Percentiles rank a stretch among this genome's conserved stretches.
phyloP scores from a whole-genome alignment of 2,329 filamentous ascomycete species.

The Trichoderma aggressivum region DNA sequence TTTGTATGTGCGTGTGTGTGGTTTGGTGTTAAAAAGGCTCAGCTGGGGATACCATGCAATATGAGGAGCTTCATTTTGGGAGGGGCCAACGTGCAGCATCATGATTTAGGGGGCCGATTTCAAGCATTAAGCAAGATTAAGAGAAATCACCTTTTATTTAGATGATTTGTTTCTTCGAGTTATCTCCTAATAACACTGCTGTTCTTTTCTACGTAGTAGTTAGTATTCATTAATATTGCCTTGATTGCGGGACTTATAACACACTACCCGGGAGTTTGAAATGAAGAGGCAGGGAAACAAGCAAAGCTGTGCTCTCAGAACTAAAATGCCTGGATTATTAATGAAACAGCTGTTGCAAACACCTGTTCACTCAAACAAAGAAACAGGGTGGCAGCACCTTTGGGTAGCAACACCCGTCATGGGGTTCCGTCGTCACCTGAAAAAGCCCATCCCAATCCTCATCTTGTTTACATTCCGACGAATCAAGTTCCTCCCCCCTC shows the following conservation, averaged over 20 bases:
- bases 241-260: not conserved
- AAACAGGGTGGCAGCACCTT: not conserved
- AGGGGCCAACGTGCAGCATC: not conserved
- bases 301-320: not conserved
- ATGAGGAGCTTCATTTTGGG: not conserved
- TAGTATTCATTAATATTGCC: not conserved
- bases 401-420: not conserved
- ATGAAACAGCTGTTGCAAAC: not conserved
- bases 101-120: not conserved
- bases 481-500: not conserved
- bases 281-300: not conserved
- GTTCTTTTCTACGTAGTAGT: not conserved
- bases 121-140: not conserved
- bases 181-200: not conserved
- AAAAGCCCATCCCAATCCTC: not conserved
- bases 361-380: not conserved
- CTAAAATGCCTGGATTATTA: not conserved
- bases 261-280: not conserved
- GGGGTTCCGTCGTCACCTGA: slow-evolving; percentile 1
- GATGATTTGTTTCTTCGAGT: not conserved
- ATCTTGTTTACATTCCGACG: not conserved
- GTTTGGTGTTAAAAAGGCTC: not conserved
- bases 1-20: not conserved
- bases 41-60: not conserved
- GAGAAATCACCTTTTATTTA: not conserved